Percentiles rank a stretch among this genome's conserved stretches.
phyloP scores from a whole-genome alignment of 345 rosid species.

The Pistacia vera region DNA sequence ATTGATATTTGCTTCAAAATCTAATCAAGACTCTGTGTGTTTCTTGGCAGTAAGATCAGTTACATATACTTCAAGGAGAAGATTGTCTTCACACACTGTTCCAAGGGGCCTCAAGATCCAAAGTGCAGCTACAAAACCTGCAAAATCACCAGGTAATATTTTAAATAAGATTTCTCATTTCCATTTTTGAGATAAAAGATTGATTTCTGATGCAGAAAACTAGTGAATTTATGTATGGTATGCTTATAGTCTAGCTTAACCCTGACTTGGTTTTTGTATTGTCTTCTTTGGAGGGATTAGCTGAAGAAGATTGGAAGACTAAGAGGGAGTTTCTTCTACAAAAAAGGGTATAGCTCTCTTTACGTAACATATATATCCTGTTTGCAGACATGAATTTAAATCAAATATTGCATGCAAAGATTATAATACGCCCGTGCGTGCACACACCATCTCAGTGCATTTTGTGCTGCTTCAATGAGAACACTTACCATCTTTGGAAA shows the following conservation, averaged over 20 bases:
- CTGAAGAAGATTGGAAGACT: slow-evolving; percentile 93
- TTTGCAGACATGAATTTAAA: no score
- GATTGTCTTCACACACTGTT: slow-evolving; percentile 16
- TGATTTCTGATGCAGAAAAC: slow-evolving; percentile 11
- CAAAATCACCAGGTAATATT: slow-evolving; percentile 81
- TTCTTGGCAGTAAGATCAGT: slow-evolving; percentile 6
- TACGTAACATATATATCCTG: no score
- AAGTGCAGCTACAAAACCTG: slow-evolving; percentile 75
- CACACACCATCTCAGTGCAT: neutral
- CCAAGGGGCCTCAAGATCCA: slow-evolving; percentile 43
- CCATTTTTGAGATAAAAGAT: neutral
- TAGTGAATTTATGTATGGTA: neutral
- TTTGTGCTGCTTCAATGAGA: neutral
- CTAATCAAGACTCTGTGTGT: slow-evolving; percentile 22
- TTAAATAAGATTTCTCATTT: neutral
- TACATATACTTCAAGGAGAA: slow-evolving; percentile 18
- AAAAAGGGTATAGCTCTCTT: slow-evolving; percentile 60
- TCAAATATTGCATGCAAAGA: no score
- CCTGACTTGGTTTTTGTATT: slow-evolving; percentile 20
- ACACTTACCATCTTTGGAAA: no score
- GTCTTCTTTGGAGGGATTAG: slow-evolving; percentile 56
- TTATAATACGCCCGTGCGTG: no score
- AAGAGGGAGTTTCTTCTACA: slow-evolving; percentile 79
- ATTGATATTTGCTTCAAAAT: slow-evolving; percentile 33
- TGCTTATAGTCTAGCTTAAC: neutral